Conservation (phyloP, 805 yeast species). For the Ogataea parapolymorpha region DNA sequence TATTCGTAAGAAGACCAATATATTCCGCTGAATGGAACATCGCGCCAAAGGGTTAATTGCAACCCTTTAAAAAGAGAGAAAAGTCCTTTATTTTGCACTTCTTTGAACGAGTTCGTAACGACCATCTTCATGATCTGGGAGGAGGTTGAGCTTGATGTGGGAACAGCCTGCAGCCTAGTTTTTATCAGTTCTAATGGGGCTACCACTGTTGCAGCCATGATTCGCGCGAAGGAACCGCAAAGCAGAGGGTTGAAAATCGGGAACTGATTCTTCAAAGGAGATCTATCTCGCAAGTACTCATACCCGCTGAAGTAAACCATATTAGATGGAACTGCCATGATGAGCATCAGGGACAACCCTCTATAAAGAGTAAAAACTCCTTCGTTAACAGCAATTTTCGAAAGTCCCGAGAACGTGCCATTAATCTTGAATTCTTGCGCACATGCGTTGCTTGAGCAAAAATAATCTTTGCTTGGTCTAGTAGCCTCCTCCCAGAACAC, state of each 20-base stretch:
- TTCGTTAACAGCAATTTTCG: conserved; percentile 63
- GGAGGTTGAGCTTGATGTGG: conserved; percentile 38
- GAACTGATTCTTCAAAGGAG: conserved; percentile 44
- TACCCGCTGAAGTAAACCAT: conserved; percentile 93
- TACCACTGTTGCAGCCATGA: conserved; percentile 76
- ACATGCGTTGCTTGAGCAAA: conserved; percentile 40
- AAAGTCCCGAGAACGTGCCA: conserved; percentile 75
- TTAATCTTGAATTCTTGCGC: conserved; percentile 41
- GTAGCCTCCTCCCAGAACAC: conserved; percentile 34
- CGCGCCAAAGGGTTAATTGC: conserved; percentile 89
- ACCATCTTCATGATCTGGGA: conserved; percentile 48
- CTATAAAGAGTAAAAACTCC: conserved; percentile 82
- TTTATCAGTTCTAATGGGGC: conserved; percentile 86
- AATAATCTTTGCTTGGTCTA: conserved; percentile 24
- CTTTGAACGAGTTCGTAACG: conserved; percentile 30
- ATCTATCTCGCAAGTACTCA: conserved; percentile 76
- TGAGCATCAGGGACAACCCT: conserved; percentile 75
- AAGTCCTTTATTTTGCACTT: conserved; percentile 55
- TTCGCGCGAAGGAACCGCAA: conserved; percentile 83
- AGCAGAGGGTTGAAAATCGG: conserved; percentile 63
- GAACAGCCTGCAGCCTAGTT: conserved; percentile 89
- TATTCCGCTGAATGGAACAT: conserved; percentile 93
- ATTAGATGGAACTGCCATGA: conserved; percentile 92
- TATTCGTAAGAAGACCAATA: conserved; percentile 89
- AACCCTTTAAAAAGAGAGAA: conserved; percentile 77